A percentile compares a stretch with the other conserved stretches of the same genome.
These are phyloP conservation scores for Paecilomyces variotii DNA, from an alignment of 2,329 filamentous ascomycete genomes.

Conservation along the genomic window DNA sequence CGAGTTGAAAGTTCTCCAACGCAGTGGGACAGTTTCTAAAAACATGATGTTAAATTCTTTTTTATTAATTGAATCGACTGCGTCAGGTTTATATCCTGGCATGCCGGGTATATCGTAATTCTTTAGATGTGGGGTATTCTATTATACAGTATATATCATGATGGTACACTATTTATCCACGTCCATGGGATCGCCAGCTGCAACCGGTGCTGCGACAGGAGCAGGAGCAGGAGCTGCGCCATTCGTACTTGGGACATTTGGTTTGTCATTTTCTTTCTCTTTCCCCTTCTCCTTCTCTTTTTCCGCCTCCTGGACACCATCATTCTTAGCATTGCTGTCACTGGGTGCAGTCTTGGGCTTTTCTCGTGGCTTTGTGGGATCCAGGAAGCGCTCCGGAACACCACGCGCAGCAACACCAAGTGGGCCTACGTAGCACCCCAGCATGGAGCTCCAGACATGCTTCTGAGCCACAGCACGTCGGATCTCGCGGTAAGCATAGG, in stretches of 20 bases:
- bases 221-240: neutral
- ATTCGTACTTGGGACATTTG: neutral
- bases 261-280: slow-evolving; percentile 1
- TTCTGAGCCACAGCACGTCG: slow-evolving; percentile 64
- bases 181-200: slow-evolving; percentile 4
- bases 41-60: neutral
- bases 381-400: slow-evolving; percentile 68
- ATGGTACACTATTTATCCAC: slow-evolving; percentile 1
- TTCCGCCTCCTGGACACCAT: slow-evolving; percentile 1
- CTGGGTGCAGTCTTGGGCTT: neutral
- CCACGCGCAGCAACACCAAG: slow-evolving; percentile 55
- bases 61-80: neutral
- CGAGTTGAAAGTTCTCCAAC: too few relatives aligned
- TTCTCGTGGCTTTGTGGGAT: slow-evolving; percentile 15
- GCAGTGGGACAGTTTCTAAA: too few relatives aligned
- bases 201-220: slow-evolving; percentile 2
- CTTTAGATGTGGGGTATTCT: neutral
- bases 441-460: slow-evolving; percentile 71
- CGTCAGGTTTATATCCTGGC: neutral
- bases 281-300: slow-evolving; percentile 8
- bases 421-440: slow-evolving; percentile 76
- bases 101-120: neutral
- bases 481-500: slow-evolving; percentile 69
- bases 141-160: neutral
- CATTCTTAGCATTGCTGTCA: neutral